Percentiles rank a stretch among this genome's conserved stretches.
Conservation (phyloP, 2,329 filamentous ascomycete species). For the Apiospora sp. region DNA sequence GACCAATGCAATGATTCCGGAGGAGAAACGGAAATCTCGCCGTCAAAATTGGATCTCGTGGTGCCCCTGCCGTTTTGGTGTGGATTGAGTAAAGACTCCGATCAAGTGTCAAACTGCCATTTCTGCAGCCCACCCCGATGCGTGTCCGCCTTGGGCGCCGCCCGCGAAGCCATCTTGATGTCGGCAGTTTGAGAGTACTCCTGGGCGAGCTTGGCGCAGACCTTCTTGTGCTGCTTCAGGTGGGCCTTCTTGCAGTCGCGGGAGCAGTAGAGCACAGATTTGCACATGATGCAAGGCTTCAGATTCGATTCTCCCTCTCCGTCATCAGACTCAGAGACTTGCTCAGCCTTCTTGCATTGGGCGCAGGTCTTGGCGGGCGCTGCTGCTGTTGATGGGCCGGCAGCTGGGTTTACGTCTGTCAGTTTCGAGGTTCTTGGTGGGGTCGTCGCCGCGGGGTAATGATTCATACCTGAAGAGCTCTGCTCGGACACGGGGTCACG, state of each 20-base stretch:
- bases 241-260: slow-evolving; percentile 26
- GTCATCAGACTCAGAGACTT: background rate
- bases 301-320: slow-evolving; percentile 10
- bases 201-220: slow-evolving; percentile 24
- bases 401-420: background rate
- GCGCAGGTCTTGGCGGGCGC: slow-evolving; percentile 5
- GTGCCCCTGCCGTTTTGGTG: too few species aligned
- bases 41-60: too few species aligned
- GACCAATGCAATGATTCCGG: too few species aligned
- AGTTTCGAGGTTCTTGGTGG: background rate
- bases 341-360: slow-evolving; percentile 19
- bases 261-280: slow-evolving; percentile 25
- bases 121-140: slow-evolving; percentile 26
- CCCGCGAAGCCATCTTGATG: slow-evolving; percentile 19
- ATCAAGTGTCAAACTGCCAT: slow-evolving; percentile 27
- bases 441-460: background rate
- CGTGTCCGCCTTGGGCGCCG: slow-evolving; percentile 22
- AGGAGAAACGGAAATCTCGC: too few species aligned
- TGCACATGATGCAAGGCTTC: slow-evolving; percentile 22
- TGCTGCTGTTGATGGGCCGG: background rate
- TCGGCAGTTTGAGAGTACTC: slow-evolving; percentile 24
- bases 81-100: background rate
- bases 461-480: background rate
- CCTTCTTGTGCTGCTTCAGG: slow-evolving; percentile 26
- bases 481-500: slow-evolving; percentile 14